phyloP scores from a whole-genome alignment of 352 stramenopile species.

The Pythium aquatile region DNA sequence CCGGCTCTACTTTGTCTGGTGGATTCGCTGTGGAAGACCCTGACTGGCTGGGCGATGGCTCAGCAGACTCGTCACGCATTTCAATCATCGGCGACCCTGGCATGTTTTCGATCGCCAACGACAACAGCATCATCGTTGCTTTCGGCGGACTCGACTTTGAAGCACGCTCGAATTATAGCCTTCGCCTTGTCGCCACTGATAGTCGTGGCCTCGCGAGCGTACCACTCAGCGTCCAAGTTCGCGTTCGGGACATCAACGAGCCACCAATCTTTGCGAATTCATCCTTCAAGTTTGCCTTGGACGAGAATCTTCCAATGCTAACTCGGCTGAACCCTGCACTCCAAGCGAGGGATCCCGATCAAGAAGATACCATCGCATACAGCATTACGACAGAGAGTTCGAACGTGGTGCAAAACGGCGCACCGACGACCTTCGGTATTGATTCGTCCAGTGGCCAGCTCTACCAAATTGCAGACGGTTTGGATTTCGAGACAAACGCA shows the following conservation, averaged over 20 bases:
- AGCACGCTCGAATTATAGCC: constrained; percentile 8
- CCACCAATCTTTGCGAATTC: constrained; percentile 19
- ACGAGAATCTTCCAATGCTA: constrained; percentile 30
- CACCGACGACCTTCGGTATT: constrained; percentile 41
- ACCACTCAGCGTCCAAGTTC: constrained; percentile 19
- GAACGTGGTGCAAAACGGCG: background rate
- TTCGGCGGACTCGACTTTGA: constrained; percentile 20
- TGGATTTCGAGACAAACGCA: constrained; percentile 39
- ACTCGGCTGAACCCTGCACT: constrained; percentile 23
- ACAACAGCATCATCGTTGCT: constrained; percentile 4
- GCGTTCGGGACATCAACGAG: constrained; percentile 37
- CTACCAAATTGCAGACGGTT: constrained; percentile 25
- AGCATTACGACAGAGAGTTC: constrained; percentile 29
- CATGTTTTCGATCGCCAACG: constrained; percentile 8
- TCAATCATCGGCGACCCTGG: background rate
- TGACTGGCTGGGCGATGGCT: constrained; percentile 20
- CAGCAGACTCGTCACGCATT: constrained; percentile 3
- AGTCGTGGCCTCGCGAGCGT: constrained; percentile 17
- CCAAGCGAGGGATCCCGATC: constrained; percentile 30
- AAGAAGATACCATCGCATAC: constrained; percentile 24
- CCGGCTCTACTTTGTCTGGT: constrained; percentile 10
- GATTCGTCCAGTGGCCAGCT: constrained; percentile 38
- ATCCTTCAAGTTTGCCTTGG: constrained; percentile 15
- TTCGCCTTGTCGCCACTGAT: constrained; percentile 24
- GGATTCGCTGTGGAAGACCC: constrained; percentile 23